Evolutionary conservation across 805 yeast species (phyloP).

Genomic region (Clavispora santaluciae): DNA sequence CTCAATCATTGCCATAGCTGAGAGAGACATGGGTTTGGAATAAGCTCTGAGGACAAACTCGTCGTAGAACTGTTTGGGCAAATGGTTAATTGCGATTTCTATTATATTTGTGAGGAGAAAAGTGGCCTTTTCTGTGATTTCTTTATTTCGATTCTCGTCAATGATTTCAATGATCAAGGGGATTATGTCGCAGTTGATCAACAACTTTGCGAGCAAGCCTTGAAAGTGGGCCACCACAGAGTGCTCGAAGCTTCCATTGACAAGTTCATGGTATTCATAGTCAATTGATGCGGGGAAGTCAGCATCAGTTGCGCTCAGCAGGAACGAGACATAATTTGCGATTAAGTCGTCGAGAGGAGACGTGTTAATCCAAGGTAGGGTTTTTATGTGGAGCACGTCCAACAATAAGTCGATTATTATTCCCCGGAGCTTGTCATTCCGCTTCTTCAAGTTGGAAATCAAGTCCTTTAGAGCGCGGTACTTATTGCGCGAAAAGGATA

Average conservation of each 20-base stretch:
- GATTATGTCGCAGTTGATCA: slow-evolving; percentile 53
- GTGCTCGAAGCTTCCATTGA: slow-evolving; percentile 37
- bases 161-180: slow-evolving; percentile 42
- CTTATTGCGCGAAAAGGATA: slow-evolving; percentile 54
- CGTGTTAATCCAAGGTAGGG: slow-evolving; percentile 47
- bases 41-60: slow-evolving; percentile 9
- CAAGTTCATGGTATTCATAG: slow-evolving; percentile 12
- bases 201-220: slow-evolving; percentile 52
- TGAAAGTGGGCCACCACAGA: slow-evolving; percentile 56
- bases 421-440: slow-evolving; percentile 53
- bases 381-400: slow-evolving; percentile 58
- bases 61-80: slow-evolving; percentile 45
- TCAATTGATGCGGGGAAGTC: not conserved
- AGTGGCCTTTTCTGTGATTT: slow-evolving; percentile 54
- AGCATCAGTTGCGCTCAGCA: not conserved
- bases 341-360: slow-evolving; percentile 11
- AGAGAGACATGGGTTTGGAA: slow-evolving; percentile 6
- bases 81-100: slow-evolving; percentile 46
- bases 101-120: slow-evolving; percentile 59
- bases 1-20: slow-evolving; percentile 12
- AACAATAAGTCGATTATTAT: slow-evolving; percentile 67
- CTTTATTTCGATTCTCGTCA: slow-evolving; percentile 40
- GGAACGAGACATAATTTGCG: slow-evolving; percentile 11
- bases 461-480: slow-evolving; percentile 54
- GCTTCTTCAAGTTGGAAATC: slow-evolving; percentile 55